Evolutionary conservation across 805 yeast genomes (phyloP), one percentile per base, ranked within the genome.

Genomic region (Schizosaccharomyces osmophilus): DNA sequence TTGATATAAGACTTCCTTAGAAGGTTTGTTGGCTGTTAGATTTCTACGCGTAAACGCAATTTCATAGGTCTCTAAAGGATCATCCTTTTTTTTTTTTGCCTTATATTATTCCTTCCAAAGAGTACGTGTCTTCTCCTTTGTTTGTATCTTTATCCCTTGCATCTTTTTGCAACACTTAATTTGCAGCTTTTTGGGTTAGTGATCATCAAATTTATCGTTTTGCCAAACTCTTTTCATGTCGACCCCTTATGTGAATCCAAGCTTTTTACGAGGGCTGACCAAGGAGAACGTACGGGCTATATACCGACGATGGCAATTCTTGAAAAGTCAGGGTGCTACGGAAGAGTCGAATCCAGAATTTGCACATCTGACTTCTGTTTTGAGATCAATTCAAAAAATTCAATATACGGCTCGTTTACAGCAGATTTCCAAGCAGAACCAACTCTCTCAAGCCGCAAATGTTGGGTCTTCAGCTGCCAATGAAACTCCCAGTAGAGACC

Each of bases 281-380:
- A 36, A 41, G 15, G 60, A 57, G 3, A 36, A 57, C n/a, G n/a
- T 57, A 19, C 60, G 36, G 26, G n/a, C 60, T 9, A n/a, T 57
- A n/a, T 41, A 39, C n/a, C 29, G 26, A 39, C 60, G 45, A 36
- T 57, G 48, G 48, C 43, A 41, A 42, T 31, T 29, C 19, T 19
- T 57, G 42, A 26, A 19, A 22, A 39, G n/a, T n/a, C 60, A 57
- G 26, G 83, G 83, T n/a, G 84, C 82, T 39, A 77, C 74, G 62
- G 84, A 79, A 17, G 72, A 71, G 15, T 74, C 76, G 62, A 79
- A 79, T 61, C 79, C 81, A 15, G 87, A 82, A 70, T 82, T 78
- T 69, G 73, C 77, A 24, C 80, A 79, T 63, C 71, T 82, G 64
- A 75, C 82, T 48, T 78, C 76, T 66, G 68, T 78, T 54, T 73